phyloP scores from a whole-genome alignment of 208 protist species.

The Trypanosoma avium region DNA sequence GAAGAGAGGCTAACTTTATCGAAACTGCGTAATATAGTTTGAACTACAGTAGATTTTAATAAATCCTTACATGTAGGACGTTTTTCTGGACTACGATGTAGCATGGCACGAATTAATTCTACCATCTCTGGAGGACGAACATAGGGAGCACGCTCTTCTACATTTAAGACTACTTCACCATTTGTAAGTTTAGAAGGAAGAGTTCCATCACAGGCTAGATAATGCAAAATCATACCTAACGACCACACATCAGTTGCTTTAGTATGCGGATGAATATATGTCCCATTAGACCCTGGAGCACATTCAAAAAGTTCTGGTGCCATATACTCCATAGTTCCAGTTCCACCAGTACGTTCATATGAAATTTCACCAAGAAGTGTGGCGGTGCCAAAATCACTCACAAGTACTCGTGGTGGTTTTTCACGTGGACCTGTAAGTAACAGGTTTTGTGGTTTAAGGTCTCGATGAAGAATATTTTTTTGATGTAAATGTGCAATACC shows the following conservation, averaged over 20 bases:
- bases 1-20: slow-evolving; percentile 40
- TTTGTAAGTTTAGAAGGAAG: slow-evolving; percentile 45
- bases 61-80: slow-evolving; percentile 81
- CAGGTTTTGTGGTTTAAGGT: slow-evolving; percentile 90
- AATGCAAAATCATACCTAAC: slow-evolving; percentile 89
- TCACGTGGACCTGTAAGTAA: slow-evolving; percentile 55
- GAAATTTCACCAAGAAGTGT: slow-evolving; percentile 56
- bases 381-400: slow-evolving; percentile 89
- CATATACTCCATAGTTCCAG: slow-evolving; percentile 90
- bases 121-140: slow-evolving; percentile 85
- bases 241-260: slow-evolving; percentile 83
- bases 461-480: slow-evolving; percentile 86
- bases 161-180: slow-evolving; percentile 45
- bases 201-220: slow-evolving; percentile 66
- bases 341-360: slow-evolving; percentile 80
- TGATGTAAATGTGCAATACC: slow-evolving; percentile 79
- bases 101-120: slow-evolving; percentile 72
- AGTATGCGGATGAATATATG: slow-evolving; percentile 68
- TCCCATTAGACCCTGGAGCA: slow-evolving; percentile 22
- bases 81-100: slow-evolving; percentile 58
- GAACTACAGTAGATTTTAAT: slow-evolving; percentile 64
- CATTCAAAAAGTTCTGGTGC: slow-evolving; percentile 86
- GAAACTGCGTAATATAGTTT: slow-evolving; percentile 74
- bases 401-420: slow-evolving; percentile 71
- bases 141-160: slow-evolving; percentile 26